These are phyloP conservation scores for Canna indica DNA, from an alignment of 176 grass and related monocot species.

Conservation along the genomic window DNA sequence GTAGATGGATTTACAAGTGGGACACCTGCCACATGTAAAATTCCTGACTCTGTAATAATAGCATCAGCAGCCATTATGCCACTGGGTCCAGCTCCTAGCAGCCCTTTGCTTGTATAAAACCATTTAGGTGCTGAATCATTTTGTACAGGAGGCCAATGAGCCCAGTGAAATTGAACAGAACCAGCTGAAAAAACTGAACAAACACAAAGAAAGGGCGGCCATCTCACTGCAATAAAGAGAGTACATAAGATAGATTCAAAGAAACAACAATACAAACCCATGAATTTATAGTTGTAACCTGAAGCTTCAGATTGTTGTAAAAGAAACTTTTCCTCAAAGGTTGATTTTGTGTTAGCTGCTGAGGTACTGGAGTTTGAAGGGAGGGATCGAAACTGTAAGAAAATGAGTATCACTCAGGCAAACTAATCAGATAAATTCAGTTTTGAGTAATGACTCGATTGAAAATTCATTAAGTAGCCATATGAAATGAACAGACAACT, in stretches of 20 bases:
- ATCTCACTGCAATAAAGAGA: conserved; percentile 58
- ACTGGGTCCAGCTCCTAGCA: conserved; percentile 90
- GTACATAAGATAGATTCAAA: neutral
- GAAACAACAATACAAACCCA: neutral
- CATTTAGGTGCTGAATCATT: conserved; percentile 62
- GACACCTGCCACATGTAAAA: conserved; percentile 90
- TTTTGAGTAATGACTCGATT: too few species aligned
- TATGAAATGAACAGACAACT: too few species aligned
- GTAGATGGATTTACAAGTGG: conserved; percentile 99
- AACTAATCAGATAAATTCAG: neutral
- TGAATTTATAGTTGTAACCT: conserved; percentile 34
- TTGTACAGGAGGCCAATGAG: conserved; percentile 58
- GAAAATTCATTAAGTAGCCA: too few species aligned
- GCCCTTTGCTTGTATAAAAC: conserved; percentile 96
- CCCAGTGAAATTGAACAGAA: conserved; percentile 97
- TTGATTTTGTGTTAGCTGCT: conserved; percentile 40
- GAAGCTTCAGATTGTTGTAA: conserved; percentile 66
- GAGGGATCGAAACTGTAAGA: conserved; percentile 89
- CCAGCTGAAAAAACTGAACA: conserved; percentile 99
- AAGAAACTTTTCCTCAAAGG: conserved; percentile 86
- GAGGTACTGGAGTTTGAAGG: conserved; percentile 53
- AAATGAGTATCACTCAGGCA: conserved; percentile 13
- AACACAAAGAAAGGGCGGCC: conserved; percentile 77
- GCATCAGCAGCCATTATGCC: conserved; percentile 99
- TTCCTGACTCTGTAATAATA: conserved; percentile 83